Conservation (phyloP, 768 basidiomycete genomes). For the Strobilomyces echinocephalus region DNA sequence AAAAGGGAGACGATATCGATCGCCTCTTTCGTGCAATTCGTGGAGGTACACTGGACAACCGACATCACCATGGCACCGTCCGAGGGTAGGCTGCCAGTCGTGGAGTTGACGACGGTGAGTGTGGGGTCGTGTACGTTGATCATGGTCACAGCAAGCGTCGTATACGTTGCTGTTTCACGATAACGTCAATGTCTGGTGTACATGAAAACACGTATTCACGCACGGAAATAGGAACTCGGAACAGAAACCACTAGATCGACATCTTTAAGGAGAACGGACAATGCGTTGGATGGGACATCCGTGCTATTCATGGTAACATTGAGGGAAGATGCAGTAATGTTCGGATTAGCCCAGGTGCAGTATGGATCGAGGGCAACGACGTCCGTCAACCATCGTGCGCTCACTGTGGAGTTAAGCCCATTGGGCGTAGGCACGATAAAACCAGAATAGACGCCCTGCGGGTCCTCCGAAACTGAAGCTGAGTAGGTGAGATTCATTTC, state of each 20-base stretch:
- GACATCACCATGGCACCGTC: constrained; percentile 16
- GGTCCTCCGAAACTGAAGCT: constrained; percentile 10
- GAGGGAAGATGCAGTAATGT: constrained; percentile 13
- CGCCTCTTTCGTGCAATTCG: constrained; percentile 4
- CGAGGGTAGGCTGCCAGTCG: constrained; percentile 13
- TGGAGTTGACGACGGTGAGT: constrained; percentile 11
- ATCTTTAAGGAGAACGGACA: constrained; percentile 7
- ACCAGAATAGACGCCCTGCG: constrained; percentile 8
- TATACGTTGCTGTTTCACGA: constrained; percentile 4
- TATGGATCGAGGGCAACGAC: constrained; percentile 19
- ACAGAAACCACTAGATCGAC: constrained; percentile 10
- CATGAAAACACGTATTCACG: background rate
- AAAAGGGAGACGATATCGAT: constrained; percentile 11
- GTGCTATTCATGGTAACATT: constrained; percentile 16
- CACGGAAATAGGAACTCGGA: constrained; percentile 15
- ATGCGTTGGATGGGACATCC: background rate
- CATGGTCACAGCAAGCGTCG: constrained; percentile 6
- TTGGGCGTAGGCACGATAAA: constrained; percentile 9
- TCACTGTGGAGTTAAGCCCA: constrained; percentile 10
- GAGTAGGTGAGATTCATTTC: constrained; percentile 10
- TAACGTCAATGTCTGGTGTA: background rate
- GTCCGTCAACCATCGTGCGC: constrained; percentile 23
- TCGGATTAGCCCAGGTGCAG: constrained; percentile 21
- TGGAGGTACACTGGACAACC: constrained; percentile 10
- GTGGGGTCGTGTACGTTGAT: constrained; percentile 16